Evolutionary conservation across 1,139 yeast species (phyloP).

Genomic region (Suhomyces coccinellae): DNA sequence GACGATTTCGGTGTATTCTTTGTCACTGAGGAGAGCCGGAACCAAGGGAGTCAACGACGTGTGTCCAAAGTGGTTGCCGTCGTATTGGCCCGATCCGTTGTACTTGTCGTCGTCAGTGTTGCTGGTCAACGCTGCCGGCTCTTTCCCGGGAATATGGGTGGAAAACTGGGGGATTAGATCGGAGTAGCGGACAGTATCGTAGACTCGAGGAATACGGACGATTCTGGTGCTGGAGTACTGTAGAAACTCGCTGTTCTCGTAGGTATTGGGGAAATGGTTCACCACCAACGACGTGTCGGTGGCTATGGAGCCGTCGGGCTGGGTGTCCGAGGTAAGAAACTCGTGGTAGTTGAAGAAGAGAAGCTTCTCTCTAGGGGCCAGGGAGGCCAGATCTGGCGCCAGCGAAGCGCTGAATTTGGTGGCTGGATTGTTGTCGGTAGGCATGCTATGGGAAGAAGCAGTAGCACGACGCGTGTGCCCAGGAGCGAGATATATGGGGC

Average conservation of each 20-base stretch:
- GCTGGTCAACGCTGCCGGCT: conserved; percentile 57
- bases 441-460: conserved; percentile 4
- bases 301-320: conserved; percentile 15
- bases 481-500: neutral
- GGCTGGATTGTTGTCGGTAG: neutral
- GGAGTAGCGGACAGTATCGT: conserved; percentile 26
- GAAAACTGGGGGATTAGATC: conserved; percentile 62
- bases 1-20: conserved; percentile 45
- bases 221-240: conserved; percentile 48
- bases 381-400: neutral
- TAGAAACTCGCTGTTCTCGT: conserved; percentile 28
- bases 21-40: conserved; percentile 32
- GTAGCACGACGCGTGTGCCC: neutral
- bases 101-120: neutral
- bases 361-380: conserved; percentile 17
- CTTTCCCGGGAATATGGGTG: conserved; percentile 57
- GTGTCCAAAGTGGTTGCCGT: conserved; percentile 48
- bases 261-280: conserved; percentile 67
- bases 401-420: neutral
- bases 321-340: conserved; percentile 40
- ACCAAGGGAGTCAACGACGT: conserved; percentile 59
- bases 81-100: conserved; percentile 31
- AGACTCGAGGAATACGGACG: conserved; percentile 62
- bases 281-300: conserved; percentile 39
- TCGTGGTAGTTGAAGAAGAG: conserved; percentile 70